A percentile compares a stretch with the other conserved stretches of the same genome.
phyloP scores from a whole-genome alignment of 2,329 filamentous ascomycete genomes.

The Chalara sp. region DNA sequence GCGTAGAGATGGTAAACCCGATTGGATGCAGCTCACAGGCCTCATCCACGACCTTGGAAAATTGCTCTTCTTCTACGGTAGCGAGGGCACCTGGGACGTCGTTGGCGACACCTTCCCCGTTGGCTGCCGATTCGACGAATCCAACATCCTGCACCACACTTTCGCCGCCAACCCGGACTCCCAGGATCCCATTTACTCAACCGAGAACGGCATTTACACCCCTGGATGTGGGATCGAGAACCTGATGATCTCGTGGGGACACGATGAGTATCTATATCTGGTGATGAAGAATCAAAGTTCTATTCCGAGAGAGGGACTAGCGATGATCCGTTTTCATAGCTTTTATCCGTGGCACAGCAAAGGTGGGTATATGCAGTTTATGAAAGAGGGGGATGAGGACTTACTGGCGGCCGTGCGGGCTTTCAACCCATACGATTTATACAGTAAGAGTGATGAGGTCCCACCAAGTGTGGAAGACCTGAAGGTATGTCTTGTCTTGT shows the following conservation, averaged over 20 bases:
- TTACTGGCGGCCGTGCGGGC: conserved; percentile 78
- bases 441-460: conserved; percentile 82
- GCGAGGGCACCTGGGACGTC: conserved; percentile 88
- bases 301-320: conserved; percentile 73
- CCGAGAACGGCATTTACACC: conserved; percentile 72
- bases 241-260: conserved; percentile 85
- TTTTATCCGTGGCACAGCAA: conserved; percentile 90
- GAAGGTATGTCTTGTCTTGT: conserved; percentile 45
- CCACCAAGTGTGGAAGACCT: conserved; percentile 71
- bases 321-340: conserved; percentile 88
- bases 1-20: conserved; percentile 73
- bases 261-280: conserved; percentile 83
- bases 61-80: conserved; percentile 73
- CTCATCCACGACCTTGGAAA: conserved; percentile 77
- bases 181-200: conserved; percentile 64
- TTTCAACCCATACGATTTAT: conserved; percentile 88
- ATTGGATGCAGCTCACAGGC: conserved; percentile 75
- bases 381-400: conserved; percentile 72
- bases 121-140: conserved; percentile 66
- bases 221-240: conserved; percentile 78
- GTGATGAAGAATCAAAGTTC: conserved; percentile 77
- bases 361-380: conserved; percentile 74
- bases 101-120: conserved; percentile 83
- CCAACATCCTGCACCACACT: conserved; percentile 75
- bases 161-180: conserved; percentile 73